Evolutionary conservation across 805 yeast genomes (phyloP), one percentile per base, ranked within the genome.

Genomic region (Hermanozyma aechmeae): DNA sequence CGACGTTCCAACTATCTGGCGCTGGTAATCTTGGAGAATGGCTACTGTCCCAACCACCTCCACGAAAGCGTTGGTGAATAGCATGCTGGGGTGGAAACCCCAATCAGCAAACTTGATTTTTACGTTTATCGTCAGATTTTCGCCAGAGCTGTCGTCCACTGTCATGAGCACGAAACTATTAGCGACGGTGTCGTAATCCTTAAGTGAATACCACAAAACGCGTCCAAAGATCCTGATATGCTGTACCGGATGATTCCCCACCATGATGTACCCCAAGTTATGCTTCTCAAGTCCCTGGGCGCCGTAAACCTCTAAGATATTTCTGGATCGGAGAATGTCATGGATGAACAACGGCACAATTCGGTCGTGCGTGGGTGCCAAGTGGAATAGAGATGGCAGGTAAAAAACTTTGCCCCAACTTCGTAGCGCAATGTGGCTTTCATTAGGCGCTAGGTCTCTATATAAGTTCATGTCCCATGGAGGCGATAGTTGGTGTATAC

Each of bases 131-230:
- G 33, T 25, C 58, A 56, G 62, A 3, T 13, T 23, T 3, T 28
- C 29, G 3, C 58, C 54, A 10, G 65, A 59, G 13, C 35, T 47
- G 37, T 62, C 68, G 30, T 62, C 68, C 3, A 62, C 17, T 5
- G 41, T 34, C 6, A 17, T 7, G 9, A 17, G 9, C 7, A 17
- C 7, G 20, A 17, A 17, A 10, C 9, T 10, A 7, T 7, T 10
- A 10, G 20, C 10, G 20, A 7, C 7, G 23, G 13, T 16, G 23
- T 19, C 39, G 13, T 28, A 28, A 6, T 17, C 25, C 15, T 18
- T 24, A 22, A 15, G 26, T 10, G 14, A 22, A 20, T 29, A 32
- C 37, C 30, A 42, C 16, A 42, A 38, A 9, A 61, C 37, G 6
- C 49, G 42, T 3, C 68, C 68, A 15, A 38, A 30, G 1, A 61